A percentile compares a stretch with the other conserved stretches of the same genome.
Evolutionary conservation across 768 basidiomycete species (phyloP).

Genomic region (Lentinus tigrinus): DNA sequence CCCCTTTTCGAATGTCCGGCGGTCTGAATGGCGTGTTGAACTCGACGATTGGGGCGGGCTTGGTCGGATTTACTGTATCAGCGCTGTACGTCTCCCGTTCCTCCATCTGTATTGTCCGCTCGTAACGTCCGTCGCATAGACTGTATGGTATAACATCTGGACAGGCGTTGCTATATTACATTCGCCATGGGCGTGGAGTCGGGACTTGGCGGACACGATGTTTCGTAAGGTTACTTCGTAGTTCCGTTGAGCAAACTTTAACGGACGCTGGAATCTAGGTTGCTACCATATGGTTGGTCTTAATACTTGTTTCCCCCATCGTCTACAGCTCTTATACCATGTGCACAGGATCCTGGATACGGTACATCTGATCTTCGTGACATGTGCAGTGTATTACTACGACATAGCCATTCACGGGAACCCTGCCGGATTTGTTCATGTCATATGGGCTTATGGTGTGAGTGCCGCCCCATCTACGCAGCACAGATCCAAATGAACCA

Average conservation of each 20-base stretch:
- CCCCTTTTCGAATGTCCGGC: too few relatives aligned
- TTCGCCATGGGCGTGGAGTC: not conserved
- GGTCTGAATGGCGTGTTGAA: not conserved
- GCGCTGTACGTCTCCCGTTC: not conserved
- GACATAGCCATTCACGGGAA: not conserved
- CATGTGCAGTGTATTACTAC: not conserved
- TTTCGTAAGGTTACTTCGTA: not conserved
- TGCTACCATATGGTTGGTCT: not conserved
- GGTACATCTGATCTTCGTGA: not conserved
- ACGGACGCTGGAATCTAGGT: not conserved
- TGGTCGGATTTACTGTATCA: conserved; percentile 3
- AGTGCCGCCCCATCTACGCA: not conserved
- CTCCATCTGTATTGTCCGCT: not conserved
- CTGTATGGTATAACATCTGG: conserved; percentile 3
- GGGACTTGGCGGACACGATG: not conserved
- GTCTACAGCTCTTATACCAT: too few relatives aligned
- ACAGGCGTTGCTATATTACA: conserved; percentile 1
- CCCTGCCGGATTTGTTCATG: not conserved
- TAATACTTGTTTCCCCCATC: not conserved
- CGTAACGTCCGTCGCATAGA: not conserved
- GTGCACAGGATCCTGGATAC: not conserved
- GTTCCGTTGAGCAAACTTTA: not conserved
- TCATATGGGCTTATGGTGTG: conserved; percentile 5
- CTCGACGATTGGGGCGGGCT: conserved; percentile 6
- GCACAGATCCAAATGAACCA: too few relatives aligned